Percentiles rank a stretch among this genome's conserved stretches.
Conservation (phyloP, 352 stramenopile species). For the Pseudoperonospora humuli region DNA sequence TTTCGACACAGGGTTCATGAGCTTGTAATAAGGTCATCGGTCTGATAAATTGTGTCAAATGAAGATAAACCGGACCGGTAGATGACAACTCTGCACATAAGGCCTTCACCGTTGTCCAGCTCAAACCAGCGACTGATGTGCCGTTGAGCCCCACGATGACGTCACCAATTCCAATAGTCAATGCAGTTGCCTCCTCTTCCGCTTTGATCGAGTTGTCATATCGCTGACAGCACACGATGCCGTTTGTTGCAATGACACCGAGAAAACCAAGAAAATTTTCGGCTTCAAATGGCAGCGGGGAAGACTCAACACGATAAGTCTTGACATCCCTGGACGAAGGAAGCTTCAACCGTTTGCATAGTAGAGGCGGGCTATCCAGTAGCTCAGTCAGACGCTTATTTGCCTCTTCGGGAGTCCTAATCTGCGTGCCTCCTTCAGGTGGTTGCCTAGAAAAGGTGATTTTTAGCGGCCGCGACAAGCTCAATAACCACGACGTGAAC, state of each 20-base stretch:
- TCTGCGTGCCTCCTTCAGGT: neutral
- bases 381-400: conserved; percentile 18
- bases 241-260: conserved; percentile 31
- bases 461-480: conserved; percentile 51
- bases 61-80: conserved; percentile 34
- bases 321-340: conserved; percentile 25
- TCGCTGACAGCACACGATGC: conserved; percentile 30
- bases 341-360: conserved; percentile 24
- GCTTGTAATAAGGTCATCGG: conserved; percentile 30
- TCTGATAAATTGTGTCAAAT: conserved; percentile 30
- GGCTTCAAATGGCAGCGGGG: conserved; percentile 36
- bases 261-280: conserved; percentile 30
- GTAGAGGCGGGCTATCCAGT: conserved; percentile 13
- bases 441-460: conserved; percentile 53
- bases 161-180: conserved; percentile 37
- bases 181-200: neutral
- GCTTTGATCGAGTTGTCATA: conserved; percentile 1
- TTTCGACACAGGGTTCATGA: conserved; percentile 51
- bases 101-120: conserved; percentile 34
- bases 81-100: conserved; percentile 28
- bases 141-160: conserved; percentile 62
- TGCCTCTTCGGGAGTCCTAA: conserved; percentile 5
- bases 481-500: conserved; percentile 69
- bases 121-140: conserved; percentile 31
- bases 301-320: conserved; percentile 24